Evolutionary conservation across 2,329 filamentous ascomycete genomes (phyloP).

Genomic region (Arachnomyces sp.): DNA sequence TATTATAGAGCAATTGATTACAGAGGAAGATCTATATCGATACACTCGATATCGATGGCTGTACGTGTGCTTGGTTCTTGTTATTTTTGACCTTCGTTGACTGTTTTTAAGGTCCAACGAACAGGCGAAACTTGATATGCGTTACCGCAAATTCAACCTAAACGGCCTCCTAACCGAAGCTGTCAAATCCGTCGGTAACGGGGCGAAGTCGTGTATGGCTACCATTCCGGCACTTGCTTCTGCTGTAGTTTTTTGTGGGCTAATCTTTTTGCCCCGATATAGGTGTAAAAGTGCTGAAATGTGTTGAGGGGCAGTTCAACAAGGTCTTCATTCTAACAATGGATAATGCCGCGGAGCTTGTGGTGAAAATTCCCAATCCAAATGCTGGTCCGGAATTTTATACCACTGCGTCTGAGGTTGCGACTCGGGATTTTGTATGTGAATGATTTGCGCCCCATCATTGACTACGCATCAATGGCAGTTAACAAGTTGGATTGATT

Average conservation of each 20-base stretch:
- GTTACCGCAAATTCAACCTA: constrained; percentile 4
- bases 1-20: too few species aligned
- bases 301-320: constrained; percentile 25
- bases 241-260: too few species aligned
- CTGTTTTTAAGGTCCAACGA: constrained; percentile 1
- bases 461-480: constrained; percentile 7
- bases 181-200: constrained; percentile 4
- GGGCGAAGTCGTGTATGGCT: too few species aligned
- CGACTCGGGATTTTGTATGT: constrained; percentile 19
- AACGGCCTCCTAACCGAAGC: background rate
- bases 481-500: background rate
- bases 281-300: constrained; percentile 24
- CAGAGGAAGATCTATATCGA: too few species aligned
- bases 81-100: background rate
- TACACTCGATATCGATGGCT: constrained; percentile 1
- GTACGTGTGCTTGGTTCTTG: background rate
- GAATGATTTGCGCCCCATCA: background rate
- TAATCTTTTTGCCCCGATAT: background rate
- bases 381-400: constrained; percentile 19
- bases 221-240: background rate
- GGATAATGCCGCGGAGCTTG: constrained; percentile 22
- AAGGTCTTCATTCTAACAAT: constrained; percentile 30
- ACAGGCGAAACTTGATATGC: background rate
- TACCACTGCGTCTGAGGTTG: constrained; percentile 19
- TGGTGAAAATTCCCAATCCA: constrained; percentile 22